Conservation (phyloP, 305 asterid genomes). For the Plantago lanceolata region DNA sequence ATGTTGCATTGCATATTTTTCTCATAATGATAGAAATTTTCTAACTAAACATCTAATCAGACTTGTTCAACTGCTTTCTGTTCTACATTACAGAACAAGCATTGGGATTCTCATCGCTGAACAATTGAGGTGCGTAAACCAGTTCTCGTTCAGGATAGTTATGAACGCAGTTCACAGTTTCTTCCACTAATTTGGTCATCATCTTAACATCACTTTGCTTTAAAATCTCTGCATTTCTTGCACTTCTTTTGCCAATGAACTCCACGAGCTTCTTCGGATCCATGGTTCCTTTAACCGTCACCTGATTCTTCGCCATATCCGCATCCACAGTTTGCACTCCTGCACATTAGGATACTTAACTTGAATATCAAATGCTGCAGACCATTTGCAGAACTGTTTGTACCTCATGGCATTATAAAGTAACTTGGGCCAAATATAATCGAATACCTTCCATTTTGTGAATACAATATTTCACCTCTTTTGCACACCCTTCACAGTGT, state of each 20-base stretch:
- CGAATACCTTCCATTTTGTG: slow-evolving; percentile 56
- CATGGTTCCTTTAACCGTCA: slow-evolving; percentile 61
- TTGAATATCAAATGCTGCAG: too few relatives aligned
- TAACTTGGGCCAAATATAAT: too few relatives aligned
- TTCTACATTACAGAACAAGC: slow-evolving; percentile 45
- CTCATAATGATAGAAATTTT: too few relatives aligned
- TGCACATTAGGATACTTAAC: slow-evolving; percentile 1
- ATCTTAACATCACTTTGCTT: slow-evolving; percentile 22
- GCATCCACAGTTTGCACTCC: slow-evolving; percentile 60
- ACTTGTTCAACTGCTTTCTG: neutral
- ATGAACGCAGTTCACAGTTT: neutral
- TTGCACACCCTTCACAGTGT: slow-evolving; percentile 73
- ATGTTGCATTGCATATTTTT: too few relatives aligned
- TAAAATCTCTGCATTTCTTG: slow-evolving; percentile 49
- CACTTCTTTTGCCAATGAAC: slow-evolving; percentile 44
- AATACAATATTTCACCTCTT: slow-evolving; percentile 51
- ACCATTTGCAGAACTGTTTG: too few relatives aligned
- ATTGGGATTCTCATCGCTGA: slow-evolving; percentile 66
- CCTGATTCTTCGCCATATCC: slow-evolving; percentile 41
- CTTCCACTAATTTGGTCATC: neutral
- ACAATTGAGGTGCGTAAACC: slow-evolving; percentile 44
- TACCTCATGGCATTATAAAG: too few relatives aligned
- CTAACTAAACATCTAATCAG: too few relatives aligned
- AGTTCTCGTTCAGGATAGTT: slow-evolving; percentile 20
- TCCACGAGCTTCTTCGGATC: slow-evolving; percentile 53